Conservation (phyloP, 306 rosid species). For the Vicia villosa region DNA sequence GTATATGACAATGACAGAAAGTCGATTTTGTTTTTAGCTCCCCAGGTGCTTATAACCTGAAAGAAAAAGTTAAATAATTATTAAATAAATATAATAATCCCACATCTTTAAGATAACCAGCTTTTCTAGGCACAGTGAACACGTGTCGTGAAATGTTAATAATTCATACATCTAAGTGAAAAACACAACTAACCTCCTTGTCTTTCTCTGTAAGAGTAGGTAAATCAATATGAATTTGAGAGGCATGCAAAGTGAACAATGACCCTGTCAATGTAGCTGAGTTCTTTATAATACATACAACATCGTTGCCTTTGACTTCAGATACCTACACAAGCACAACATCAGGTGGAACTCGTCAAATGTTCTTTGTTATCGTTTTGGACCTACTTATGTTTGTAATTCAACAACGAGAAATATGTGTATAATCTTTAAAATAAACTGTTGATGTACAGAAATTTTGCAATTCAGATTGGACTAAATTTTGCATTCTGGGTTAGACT, state of each 20-base stretch:
- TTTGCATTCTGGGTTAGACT: conserved; percentile 11
- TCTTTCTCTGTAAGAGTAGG: conserved; percentile 92
- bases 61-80: background rate
- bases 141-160: conserved; percentile 8
- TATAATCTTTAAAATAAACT: background rate
- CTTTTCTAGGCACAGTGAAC: conserved; percentile 7
- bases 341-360: conserved; percentile 34
- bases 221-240: conserved; percentile 81
- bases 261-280: conserved; percentile 91
- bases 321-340: conserved; percentile 67
- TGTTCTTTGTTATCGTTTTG: conserved; percentile 14
- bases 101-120: background rate
- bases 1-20: conserved; percentile 85
- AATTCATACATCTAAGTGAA: conserved; percentile 10
- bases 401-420: background rate
- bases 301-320: conserved; percentile 78
- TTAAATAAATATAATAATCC: background rate
- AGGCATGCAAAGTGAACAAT: conserved; percentile 90
- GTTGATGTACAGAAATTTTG: background rate
- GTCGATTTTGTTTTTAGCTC: conserved; percentile 79
- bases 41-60: conserved; percentile 94
- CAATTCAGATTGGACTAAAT: conserved; percentile 11
- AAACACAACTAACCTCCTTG: conserved; percentile 62
- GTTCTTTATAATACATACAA: conserved; percentile 81
- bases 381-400: conserved; percentile 20